phyloP scores from a whole-genome alignment of 768 basidiomycete species.

The Panus rudis region DNA sequence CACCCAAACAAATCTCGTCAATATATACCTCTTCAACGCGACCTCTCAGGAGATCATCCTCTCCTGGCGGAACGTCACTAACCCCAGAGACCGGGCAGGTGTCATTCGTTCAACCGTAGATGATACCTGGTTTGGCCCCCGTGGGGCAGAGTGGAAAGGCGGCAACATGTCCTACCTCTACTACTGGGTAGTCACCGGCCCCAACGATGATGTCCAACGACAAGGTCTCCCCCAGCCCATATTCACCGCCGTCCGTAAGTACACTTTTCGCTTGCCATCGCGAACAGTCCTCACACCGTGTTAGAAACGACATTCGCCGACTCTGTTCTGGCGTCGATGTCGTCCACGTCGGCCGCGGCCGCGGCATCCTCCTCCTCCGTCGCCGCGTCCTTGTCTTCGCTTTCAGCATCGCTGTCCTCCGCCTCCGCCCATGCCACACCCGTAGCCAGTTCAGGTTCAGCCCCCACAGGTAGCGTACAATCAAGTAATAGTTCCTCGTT shows the following conservation, averaged over 20 bases:
- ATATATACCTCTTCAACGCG: conserved; percentile 73
- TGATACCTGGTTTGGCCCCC: conserved; percentile 56
- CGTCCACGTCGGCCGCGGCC: conserved; percentile 36
- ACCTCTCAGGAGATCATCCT: conserved; percentile 51
- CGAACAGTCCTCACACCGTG: conserved; percentile 5
- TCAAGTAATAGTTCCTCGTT: conserved; percentile 37
- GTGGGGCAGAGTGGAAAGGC: conserved; percentile 40
- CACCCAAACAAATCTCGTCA: conserved; percentile 54
- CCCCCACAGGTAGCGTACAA: conserved; percentile 37
- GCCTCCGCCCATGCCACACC: conserved; percentile 21
- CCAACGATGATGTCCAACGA: conserved; percentile 45
- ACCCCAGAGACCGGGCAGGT: conserved; percentile 51
- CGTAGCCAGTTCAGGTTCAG: conserved; percentile 1
- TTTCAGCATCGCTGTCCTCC: conserved; percentile 18
- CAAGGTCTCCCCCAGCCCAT: conserved; percentile 59
- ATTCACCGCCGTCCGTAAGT: conserved; percentile 78
- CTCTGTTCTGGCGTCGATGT: conserved; percentile 53
- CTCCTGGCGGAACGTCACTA: conserved; percentile 32
- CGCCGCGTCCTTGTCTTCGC: conserved; percentile 31
- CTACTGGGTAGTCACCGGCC: conserved; percentile 73
- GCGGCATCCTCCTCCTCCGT: conserved; percentile 32
- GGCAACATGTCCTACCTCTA: conserved; percentile 58
- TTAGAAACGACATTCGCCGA: conserved; percentile 74
- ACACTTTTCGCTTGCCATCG: neutral
- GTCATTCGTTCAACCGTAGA: conserved; percentile 48